Evolutionary conservation across 2,329 filamentous ascomycete genomes (phyloP), one percentile per base, ranked within the genome.

Genomic region (Ophiocordyceps australis): DNA sequence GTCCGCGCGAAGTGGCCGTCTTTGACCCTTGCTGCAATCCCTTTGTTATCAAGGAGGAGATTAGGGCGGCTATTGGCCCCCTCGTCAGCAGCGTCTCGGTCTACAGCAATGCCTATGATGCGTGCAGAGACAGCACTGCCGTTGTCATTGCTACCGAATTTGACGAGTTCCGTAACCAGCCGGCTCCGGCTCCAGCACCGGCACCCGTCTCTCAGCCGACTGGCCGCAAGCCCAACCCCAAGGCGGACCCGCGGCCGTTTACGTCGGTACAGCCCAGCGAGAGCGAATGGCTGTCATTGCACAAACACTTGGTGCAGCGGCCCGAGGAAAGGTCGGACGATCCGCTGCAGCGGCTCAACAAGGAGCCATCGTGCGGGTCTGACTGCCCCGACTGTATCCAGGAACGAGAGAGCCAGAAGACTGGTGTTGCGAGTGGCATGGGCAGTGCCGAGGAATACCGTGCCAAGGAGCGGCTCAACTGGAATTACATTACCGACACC

Each of bases 21-120:
- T 81, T 70, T 41, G 76, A 83, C 43, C 73, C 75, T 2, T 64
- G 57, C 46, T 67, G 62, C 40, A 60, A 63, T 39, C 55, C 59
- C 4, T 44, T 54, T 5, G 55, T 62, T 17, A 49, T 65, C 33
- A 52, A 54, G 40, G 49, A 53, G 18, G 62, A 68, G 48, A 62
- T 68, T 30, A 50, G 54, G 33, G 37, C 38, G 24, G 45, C 62
- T 10, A 45, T 65, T 8, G 49, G 45, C 20, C 39, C 42, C 21
- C 32, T 44, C 15, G 48, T 45, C 26, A 51, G 54, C 13, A 55
- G 54, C 24, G 46, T 67, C 24, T 46, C 45, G 9, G 54, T 66
- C 17, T 60, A 63, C 36, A 49, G 47, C 6, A 54, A 57, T 30
- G 56, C 51, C 17, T 59, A 65, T 32, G 52, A 55, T 20, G 63